Percentiles rank a stretch among this genome's conserved stretches.
phyloP scores from a whole-genome alignment of 1,284 basidiomycete species.

The Inonotus hispidus region DNA sequence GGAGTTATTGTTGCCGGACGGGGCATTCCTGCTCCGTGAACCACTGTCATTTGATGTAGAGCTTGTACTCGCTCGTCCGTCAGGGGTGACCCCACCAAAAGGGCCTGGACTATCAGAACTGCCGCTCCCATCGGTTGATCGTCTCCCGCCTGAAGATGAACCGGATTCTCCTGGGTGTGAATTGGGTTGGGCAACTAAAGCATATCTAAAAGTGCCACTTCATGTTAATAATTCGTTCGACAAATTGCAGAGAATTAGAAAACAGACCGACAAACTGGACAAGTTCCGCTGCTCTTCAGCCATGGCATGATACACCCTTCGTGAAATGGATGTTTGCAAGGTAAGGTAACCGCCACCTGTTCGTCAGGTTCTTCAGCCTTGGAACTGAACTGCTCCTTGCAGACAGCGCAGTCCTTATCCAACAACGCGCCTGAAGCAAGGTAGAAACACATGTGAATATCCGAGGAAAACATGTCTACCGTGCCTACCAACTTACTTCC shows the following conservation, averaged over 20 bases:
- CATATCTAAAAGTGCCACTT: neutral
- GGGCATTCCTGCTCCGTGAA: neutral
- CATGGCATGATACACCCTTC: conserved; percentile 77
- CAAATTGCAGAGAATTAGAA: neutral
- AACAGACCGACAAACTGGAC: conserved; percentile 75
- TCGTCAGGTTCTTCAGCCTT: conserved; percentile 66
- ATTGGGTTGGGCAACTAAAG: conserved; percentile 13
- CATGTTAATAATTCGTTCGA: neutral
- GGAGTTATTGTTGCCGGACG: neutral
- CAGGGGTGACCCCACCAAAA: neutral
- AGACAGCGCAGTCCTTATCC: conserved; percentile 70
- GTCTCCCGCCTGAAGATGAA: neutral
- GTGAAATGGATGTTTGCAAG: conserved; percentile 80
- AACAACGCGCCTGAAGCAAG: conserved; percentile 42
- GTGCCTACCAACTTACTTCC: conserved; percentile 43
- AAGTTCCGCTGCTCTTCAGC: conserved; percentile 79
- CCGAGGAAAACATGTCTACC: neutral
- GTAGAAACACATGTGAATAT: conserved; percentile 8
- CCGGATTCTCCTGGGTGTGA: conserved; percentile 4
- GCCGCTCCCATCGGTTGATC: neutral
- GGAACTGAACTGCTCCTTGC: conserved; percentile 70
- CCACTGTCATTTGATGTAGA: neutral
- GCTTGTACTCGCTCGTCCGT: neutral
- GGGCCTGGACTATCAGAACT: neutral
- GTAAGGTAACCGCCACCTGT: conserved; percentile 62